A percentile compares a stretch with the other conserved stretches of the same genome.
phyloP scores from a whole-genome alignment of 192 early-diverging fungal genomes.

The Coemansia aciculifera region DNA sequence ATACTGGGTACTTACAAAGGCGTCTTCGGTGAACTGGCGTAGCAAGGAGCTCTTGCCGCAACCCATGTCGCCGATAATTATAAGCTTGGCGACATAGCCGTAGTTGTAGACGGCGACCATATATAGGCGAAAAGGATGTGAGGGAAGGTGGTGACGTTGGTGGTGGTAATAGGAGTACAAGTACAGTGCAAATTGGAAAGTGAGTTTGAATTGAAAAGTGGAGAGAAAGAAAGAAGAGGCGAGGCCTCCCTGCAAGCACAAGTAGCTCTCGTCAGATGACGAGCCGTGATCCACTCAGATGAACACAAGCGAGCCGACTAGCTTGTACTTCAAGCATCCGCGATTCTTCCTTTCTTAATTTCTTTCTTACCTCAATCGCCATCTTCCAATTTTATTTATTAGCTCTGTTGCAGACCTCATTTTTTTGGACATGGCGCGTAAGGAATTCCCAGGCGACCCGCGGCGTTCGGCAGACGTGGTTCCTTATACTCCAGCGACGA shows the following conservation, averaged over 20 bases:
- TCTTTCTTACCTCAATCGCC: not conserved
- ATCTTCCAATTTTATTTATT: not conserved
- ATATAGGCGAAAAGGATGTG: not conserved
- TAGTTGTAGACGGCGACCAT: constrained; percentile 58
- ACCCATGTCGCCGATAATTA: constrained; percentile 60
- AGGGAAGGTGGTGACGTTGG: not conserved
- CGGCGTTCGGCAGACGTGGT: constrained; percentile 33
- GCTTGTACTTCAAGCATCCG: not conserved
- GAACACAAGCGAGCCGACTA: not conserved
- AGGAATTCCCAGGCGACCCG: constrained; percentile 49
- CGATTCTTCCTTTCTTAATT: not conserved
- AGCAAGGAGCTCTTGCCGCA: constrained; percentile 58
- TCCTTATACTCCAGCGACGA: constrained; percentile 40
- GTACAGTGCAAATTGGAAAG: constrained; percentile 5
- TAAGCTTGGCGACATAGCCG: constrained; percentile 58
- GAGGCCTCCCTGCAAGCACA: not conserved
- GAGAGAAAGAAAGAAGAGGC: not conserved
- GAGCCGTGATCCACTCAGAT: not conserved
- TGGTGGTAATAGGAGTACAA: not conserved
- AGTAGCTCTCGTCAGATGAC: not conserved
- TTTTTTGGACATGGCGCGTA: constrained; percentile 22
- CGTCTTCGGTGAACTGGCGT: constrained; percentile 52
- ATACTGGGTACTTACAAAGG: constrained; percentile 42
- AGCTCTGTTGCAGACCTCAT: not conserved
- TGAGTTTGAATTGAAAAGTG: not conserved